These are phyloP conservation scores for Schizonepeta tenuifolia DNA, from an alignment of 257 asterid genomes.

Conservation along the genomic window DNA sequence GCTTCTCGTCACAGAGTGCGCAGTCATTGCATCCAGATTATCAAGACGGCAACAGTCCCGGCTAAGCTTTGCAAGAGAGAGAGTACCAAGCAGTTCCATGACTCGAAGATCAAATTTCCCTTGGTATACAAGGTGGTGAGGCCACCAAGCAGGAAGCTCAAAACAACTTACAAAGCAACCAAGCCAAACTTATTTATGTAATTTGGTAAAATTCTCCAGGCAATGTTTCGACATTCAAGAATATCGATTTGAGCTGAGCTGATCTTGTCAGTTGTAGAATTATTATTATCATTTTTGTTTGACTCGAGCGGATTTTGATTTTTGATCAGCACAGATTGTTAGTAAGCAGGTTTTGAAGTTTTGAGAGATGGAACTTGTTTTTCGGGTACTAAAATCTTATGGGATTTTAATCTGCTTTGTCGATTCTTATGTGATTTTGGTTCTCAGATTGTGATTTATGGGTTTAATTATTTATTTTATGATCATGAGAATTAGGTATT, in stretches of 20 bases:
- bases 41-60: slow-evolving; percentile 35
- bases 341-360: background rate
- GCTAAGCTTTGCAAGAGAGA: slow-evolving; percentile 47
- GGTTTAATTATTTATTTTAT: too few species aligned
- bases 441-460: too few species aligned
- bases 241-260: background rate
- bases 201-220: background rate
- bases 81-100: slow-evolving; percentile 40
- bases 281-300: background rate
- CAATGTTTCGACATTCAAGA: background rate
- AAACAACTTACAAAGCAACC: slow-evolving; percentile 42
- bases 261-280: slow-evolving; percentile 16
- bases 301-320: background rate
- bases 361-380: background rate
- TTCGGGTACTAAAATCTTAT: background rate
- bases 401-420: background rate
- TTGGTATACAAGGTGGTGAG: slow-evolving; percentile 41
- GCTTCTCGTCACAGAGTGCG: slow-evolving; percentile 44
- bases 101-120: slow-evolving; percentile 39
- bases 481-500: too few species aligned
- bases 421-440: too few species aligned
- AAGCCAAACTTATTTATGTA: slow-evolving; percentile 35
- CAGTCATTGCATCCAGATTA: slow-evolving; percentile 35
- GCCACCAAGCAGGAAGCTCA: slow-evolving; percentile 45
- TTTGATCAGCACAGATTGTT: background rate